phyloP scores from a whole-genome alignment of 164 flowering plant genomes.

The Chloranthus sessilifolius region DNA sequence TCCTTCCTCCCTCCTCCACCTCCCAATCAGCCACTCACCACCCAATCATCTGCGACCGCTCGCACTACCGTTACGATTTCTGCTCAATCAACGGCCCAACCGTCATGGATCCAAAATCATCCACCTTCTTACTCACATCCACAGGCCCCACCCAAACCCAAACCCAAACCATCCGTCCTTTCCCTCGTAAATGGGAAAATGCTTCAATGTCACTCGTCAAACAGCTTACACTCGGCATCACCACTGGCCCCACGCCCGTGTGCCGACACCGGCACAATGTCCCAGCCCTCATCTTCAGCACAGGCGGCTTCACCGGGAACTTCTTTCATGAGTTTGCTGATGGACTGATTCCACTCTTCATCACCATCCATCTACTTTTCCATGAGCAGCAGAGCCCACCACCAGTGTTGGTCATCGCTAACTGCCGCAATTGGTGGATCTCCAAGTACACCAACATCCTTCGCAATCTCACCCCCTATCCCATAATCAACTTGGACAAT shows the following conservation, averaged over 20 bases:
- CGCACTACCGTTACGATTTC: conserved; percentile 32
- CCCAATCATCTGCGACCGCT: conserved; percentile 27
- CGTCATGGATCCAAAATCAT: conserved; percentile 24
- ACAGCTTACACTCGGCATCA: conserved; percentile 26
- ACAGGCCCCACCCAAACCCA: background rate
- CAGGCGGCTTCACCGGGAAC: conserved; percentile 43
- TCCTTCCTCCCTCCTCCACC: too few species aligned
- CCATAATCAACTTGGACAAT: conserved; percentile 30
- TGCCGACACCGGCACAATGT: conserved; percentile 28
- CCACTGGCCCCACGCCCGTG: conserved; percentile 1
- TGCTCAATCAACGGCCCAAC: conserved; percentile 42
- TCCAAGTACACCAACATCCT: conserved; percentile 36
- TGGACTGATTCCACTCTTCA: conserved; percentile 35
- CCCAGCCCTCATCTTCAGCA: conserved; percentile 36
- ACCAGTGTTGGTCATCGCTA: conserved; percentile 29
- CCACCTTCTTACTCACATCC: conserved; percentile 19
- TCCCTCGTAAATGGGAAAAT: conserved; percentile 50
- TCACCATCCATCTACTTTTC: conserved; percentile 31
- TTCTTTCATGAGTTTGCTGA: conserved; percentile 42
- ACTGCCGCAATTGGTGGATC: conserved; percentile 42
- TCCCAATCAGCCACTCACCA: too few species aligned
- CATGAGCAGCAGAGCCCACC: conserved; percentile 8
- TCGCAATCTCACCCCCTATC: conserved; percentile 27
- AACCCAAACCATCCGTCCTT: conserved; percentile 33
- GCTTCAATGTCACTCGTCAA: conserved; percentile 27